phyloP scores from a whole-genome alignment of 805 yeast species.

The Cyberlindnera euphorbiiphila region DNA sequence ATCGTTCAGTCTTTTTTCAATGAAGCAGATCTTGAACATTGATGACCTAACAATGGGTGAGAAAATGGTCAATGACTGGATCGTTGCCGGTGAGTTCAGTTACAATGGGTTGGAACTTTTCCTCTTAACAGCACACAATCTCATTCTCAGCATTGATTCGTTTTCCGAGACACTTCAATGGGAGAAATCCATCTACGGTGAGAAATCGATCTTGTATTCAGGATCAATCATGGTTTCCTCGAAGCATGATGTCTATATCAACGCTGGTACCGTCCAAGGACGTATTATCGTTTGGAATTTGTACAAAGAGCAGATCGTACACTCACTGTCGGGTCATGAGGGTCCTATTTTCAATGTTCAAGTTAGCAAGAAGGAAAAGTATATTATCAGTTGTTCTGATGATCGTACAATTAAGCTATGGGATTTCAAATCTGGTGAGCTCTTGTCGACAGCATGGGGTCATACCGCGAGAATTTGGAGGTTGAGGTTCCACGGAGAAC shows the following conservation, averaged over 20 bases:
- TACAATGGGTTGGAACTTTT: conserved; percentile 36
- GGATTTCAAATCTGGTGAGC: conserved; percentile 52
- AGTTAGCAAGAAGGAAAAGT: conserved; percentile 50
- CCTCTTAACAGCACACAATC: conserved; percentile 78
- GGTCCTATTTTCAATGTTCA: conserved; percentile 88
- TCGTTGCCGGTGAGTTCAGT: conserved; percentile 55
- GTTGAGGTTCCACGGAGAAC: conserved; percentile 48
- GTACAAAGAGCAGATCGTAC: conserved; percentile 38
- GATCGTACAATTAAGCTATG: conserved; percentile 85
- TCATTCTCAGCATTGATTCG: conserved; percentile 41
- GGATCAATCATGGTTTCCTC: conserved; percentile 60
- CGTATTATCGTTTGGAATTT: conserved; percentile 82
- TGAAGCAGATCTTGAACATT: conserved; percentile 30
- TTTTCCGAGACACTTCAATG: conserved; percentile 27
- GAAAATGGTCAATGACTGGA: conserved; percentile 72
- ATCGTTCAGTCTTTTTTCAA: conserved; percentile 47
- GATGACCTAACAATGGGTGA: conserved; percentile 33
- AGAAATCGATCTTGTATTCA: conserved; percentile 82
- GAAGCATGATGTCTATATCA: conserved; percentile 46
- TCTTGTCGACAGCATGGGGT: conserved; percentile 88
- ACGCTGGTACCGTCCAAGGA: conserved; percentile 92
- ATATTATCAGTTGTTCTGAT: conserved; percentile 82
- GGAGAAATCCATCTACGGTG: conserved; percentile 45
- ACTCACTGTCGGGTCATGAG: conserved; percentile 69
- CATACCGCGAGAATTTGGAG: conserved; percentile 95